A percentile compares a stretch with the other conserved stretches of the same genome.
Conservation (phyloP, 148 eudicot species). For the Camellia japonica region DNA sequence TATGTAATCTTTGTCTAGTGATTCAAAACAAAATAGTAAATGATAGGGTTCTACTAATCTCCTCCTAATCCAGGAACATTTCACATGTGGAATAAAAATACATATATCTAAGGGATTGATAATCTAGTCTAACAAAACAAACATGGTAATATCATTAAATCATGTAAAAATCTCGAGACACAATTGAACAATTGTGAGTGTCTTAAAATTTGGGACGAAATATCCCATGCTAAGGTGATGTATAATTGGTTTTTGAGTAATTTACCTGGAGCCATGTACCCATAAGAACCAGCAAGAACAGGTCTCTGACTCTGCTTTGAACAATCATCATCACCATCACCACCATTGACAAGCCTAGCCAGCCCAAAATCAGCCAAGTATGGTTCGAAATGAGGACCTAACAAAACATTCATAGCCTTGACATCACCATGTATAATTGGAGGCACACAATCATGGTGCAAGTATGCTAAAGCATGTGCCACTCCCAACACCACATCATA, state of each 20-base stretch:
- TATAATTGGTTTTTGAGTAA: not conserved
- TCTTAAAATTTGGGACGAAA: no score
- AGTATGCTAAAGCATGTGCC: constrained; percentile 88
- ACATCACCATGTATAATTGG: constrained; percentile 90
- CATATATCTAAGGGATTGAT: no score
- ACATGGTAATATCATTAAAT: no score
- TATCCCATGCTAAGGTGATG: not conserved
- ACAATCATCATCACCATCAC: constrained; percentile 18
- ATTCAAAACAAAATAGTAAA: no score
- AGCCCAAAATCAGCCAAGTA: constrained; percentile 93
- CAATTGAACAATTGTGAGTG: no score
- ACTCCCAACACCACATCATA: constrained; percentile 75
- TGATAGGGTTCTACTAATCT: no score
- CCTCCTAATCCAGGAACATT: no score
- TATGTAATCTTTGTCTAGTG: no score
- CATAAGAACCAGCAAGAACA: constrained; percentile 91
- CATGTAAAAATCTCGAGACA: no score
- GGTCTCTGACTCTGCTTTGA: constrained; percentile 60
- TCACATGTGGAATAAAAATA: no score
- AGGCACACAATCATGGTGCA: constrained; percentile 95
- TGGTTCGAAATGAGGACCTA: constrained; percentile 74
- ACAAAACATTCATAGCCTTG: constrained; percentile 89
- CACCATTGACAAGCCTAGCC: constrained; percentile 53
- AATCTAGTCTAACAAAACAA: no score
- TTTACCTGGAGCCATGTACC: constrained; percentile 99